Percentiles rank a stretch among this genome's conserved stretches.
Evolutionary conservation across 2,329 filamentous ascomycete genomes (phyloP).

Genomic region (Ploettnerulaceae sp.): DNA sequence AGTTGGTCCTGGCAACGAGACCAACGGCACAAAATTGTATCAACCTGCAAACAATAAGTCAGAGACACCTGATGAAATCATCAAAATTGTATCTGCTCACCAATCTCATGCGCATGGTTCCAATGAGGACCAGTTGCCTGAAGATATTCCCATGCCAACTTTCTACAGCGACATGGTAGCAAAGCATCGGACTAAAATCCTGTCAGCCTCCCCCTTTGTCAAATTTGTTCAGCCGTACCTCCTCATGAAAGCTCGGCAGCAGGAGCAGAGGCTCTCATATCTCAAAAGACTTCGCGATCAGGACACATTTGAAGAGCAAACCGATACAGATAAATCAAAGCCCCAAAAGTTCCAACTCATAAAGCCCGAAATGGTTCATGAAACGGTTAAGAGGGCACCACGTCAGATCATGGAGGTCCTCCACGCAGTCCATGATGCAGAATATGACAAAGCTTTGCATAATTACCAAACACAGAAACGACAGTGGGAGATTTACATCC

Average conservation of each 20-base stretch:
- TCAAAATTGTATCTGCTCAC: slow-evolving; percentile 33
- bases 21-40: slow-evolving; percentile 11
- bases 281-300: slow-evolving; percentile 80
- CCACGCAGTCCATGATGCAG: slow-evolving; percentile 90
- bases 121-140: slow-evolving; percentile 57
- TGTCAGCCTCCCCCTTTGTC: slow-evolving; percentile 94
- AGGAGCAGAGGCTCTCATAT: slow-evolving; percentile 79
- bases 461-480: slow-evolving; percentile 91
- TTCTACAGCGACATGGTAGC: slow-evolving; percentile 95
- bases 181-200: slow-evolving; percentile 85
- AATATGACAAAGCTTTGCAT: slow-evolving; percentile 92
- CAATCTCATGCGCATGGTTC: slow-evolving; percentile 37
- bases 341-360: slow-evolving; percentile 82
- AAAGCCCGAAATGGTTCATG: slow-evolving; percentile 90
- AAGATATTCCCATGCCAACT: slow-evolving; percentile 79
- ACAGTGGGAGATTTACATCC: slow-evolving; percentile 93
- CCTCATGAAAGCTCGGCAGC: slow-evolving; percentile 84
- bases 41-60: slow-evolving; percentile 11
- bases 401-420: slow-evolving; percentile 88
- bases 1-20: not conserved
- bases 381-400: slow-evolving; percentile 72
- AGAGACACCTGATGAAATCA: slow-evolving; percentile 10
- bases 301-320: slow-evolving; percentile 51
- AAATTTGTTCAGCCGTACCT: slow-evolving; percentile 93
- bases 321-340: slow-evolving; percentile 56